These are phyloP conservation scores for Cadophora sp. DNA, from an alignment of 2,329 filamentous ascomycete genomes.

Conservation along the genomic window DNA sequence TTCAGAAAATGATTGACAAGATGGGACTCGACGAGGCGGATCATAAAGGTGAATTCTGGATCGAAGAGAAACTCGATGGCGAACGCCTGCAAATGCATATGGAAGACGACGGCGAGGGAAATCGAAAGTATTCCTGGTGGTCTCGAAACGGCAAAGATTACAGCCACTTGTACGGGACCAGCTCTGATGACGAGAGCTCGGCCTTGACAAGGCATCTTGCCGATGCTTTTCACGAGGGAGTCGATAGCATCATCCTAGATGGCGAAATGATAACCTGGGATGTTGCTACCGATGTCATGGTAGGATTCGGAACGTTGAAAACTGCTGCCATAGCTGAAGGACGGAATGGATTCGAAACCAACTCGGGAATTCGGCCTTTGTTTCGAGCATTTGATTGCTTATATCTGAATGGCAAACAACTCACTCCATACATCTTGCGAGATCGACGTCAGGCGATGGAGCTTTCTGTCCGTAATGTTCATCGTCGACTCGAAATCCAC, in stretches of 20 bases:
- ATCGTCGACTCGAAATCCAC: slow-evolving; percentile 85
- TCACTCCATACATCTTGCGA: slow-evolving; percentile 83
- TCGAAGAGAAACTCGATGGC: slow-evolving; percentile 96
- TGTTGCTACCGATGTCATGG: slow-evolving; percentile 80
- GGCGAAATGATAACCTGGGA: slow-evolving; percentile 99
- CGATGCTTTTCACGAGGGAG: slow-evolving; percentile 76
- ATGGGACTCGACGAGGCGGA: slow-evolving; percentile 58
- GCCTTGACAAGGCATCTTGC: slow-evolving; percentile 82
- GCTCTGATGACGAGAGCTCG: slow-evolving; percentile 75
- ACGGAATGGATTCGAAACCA: slow-evolving; percentile 67
- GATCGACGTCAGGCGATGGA: slow-evolving; percentile 81
- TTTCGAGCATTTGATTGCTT: slow-evolving; percentile 92
- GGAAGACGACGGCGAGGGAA: slow-evolving; percentile 74
- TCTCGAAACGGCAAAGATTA: slow-evolving; percentile 97
- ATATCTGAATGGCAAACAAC: slow-evolving; percentile 79
- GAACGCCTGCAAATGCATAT: slow-evolving; percentile 98
- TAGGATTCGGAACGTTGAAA: slow-evolving; percentile 92
- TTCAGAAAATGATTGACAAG: slow-evolving; percentile 78
- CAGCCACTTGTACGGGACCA: slow-evolving; percentile 87
- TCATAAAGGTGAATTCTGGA: slow-evolving; percentile 85
- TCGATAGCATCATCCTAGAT: slow-evolving; percentile 88
- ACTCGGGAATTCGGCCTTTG: slow-evolving; percentile 71
- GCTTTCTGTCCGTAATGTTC: slow-evolving; percentile 71
- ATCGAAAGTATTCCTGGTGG: slow-evolving; percentile 84
- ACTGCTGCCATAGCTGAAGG: slow-evolving; percentile 84